Percentiles rank a stretch among this genome's conserved stretches.
Evolutionary conservation across 352 stramenopile species (phyloP).

Genomic region (Phytopythium ostracodes): DNA sequence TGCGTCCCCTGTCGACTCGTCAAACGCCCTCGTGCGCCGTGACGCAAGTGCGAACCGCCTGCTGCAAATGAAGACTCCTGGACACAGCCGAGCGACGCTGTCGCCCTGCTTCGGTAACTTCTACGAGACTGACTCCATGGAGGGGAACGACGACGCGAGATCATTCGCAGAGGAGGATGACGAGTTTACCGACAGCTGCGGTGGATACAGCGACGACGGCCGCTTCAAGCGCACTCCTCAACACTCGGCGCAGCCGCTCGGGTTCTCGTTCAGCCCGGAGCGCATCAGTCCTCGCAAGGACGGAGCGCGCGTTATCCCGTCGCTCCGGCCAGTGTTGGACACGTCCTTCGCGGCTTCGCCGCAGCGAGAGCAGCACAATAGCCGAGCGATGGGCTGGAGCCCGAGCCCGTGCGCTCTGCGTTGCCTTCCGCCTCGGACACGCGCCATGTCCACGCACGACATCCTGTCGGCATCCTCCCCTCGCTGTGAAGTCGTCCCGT

Average conservation of each 20-base stretch:
- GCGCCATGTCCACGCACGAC: conserved; percentile 49
- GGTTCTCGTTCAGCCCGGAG: conserved; percentile 46
- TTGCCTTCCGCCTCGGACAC: conserved; percentile 5
- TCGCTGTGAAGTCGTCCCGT: conserved; percentile 14
- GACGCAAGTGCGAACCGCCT: conserved; percentile 69
- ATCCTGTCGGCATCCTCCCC: conserved; percentile 25
- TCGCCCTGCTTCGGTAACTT: background rate
- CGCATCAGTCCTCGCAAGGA: conserved; percentile 37
- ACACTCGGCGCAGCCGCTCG: conserved; percentile 17
- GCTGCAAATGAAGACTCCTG: conserved; percentile 48
- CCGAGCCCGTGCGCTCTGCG: background rate
- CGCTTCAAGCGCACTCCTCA: conserved; percentile 14
- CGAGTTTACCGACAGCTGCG: conserved; percentile 4
- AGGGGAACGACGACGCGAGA: background rate
- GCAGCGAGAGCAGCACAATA: conserved; percentile 14
- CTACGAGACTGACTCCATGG: background rate
- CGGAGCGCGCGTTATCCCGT: conserved; percentile 30
- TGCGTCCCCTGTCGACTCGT: conserved; percentile 11
- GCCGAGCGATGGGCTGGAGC: background rate
- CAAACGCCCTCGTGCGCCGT: conserved; percentile 43
- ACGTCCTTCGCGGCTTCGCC: conserved; percentile 62
- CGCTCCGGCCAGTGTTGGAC: conserved; percentile 60
- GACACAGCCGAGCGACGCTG: conserved; percentile 8
- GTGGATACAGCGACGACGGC: conserved; percentile 21
- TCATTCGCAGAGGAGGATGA: background rate